A percentile compares a stretch with the other conserved stretches of the same genome.
Evolutionary conservation across 441 rosid genomes (phyloP).

Genomic region (Corymbia calophylla): DNA sequence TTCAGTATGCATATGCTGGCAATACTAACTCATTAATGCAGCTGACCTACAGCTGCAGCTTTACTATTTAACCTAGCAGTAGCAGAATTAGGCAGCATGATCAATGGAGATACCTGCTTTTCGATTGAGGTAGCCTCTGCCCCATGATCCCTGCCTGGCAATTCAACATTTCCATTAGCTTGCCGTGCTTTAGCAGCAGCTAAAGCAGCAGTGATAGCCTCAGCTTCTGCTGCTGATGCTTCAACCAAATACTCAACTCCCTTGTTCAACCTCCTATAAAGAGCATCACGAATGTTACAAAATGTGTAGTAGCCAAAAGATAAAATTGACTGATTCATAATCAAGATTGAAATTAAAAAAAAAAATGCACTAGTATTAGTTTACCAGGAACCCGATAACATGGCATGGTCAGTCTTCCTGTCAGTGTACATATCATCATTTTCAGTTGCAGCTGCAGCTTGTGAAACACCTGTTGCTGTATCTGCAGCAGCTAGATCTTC

Average conservation of each 20-base stretch:
- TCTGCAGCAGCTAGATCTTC: conserved; percentile 95
- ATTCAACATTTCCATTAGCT: conserved; percentile 87
- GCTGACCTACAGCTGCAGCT: conserved; percentile 76
- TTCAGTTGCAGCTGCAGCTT: conserved; percentile 78
- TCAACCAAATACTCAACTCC: conserved; percentile 97
- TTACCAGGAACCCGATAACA: conserved; percentile 76
- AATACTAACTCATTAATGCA: conserved; percentile 75
- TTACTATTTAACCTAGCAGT: conserved; percentile 52
- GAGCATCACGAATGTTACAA: neutral
- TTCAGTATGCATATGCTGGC: neutral
- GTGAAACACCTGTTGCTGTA: conserved; percentile 84
- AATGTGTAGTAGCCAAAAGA: neutral
- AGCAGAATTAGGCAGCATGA: conserved; percentile 65
- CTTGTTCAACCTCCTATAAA: conserved; percentile 75
- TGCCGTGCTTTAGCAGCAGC: conserved; percentile 98
- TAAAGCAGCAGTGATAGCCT: conserved; percentile 91
- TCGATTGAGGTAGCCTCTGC: conserved; percentile 98
- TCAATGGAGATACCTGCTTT: conserved; percentile 54
- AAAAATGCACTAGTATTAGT: conserved; percentile 4
- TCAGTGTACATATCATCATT: conserved; percentile 93
- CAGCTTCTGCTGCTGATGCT: conserved; percentile 99
- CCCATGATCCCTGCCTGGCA: conserved; percentile 78
- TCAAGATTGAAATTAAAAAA: neutral
- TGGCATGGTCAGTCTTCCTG: conserved; percentile 89
- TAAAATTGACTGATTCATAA: neutral